Evolutionary conservation across 768 basidiomycete species (phyloP), one percentile per base, ranked within the genome.

Genomic region (Udeniomyces megalosporus): DNA sequence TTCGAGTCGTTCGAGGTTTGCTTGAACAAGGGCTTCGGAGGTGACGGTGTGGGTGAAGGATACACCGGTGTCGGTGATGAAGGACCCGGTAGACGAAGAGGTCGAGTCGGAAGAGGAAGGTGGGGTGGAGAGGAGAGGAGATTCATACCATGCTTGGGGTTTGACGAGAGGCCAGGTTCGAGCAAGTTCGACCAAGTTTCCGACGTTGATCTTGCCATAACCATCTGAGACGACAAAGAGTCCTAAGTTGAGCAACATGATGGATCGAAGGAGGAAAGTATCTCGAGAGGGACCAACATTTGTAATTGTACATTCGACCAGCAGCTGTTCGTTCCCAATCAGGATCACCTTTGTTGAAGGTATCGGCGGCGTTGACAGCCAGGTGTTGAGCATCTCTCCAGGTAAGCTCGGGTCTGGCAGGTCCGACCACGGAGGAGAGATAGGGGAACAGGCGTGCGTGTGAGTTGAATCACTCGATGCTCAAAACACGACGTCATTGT

Each of bases 371-470:
- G 62, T 79, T 78, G 34, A 96, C 82, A 66, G 84, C 84, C 26
- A 99, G 78, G 69, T 99, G 82, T 69, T 99, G 95, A 42, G 96
- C 77, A 69, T 99, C 95, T 54, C 95, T 83, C 95, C 95, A 99
- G 38, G 87, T 84, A 22, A 99, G 80, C 60, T 97, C 92, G 29
- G 95, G 91, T 11, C 91, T 88, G n/a, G n/a, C n/a, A n/a, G n/a
- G n/a, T n/a, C n/a, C n/a, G n/a, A n/a, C n/a, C n/a, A n/a, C n/a
- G n/a, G n/a, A n/a, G n/a, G n/a, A 38, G 5, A 34, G 24, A 17
- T 14, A 11, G 17, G 14, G 17, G 51, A 7, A 45, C 12, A 15
- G 17, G 10, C n/a, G 45, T 17, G 42, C 17, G 2, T 12, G 26
- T 44, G n/a, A 34, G 29, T 12, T 29, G 64, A 35, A 46, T 45